These are phyloP conservation scores for Colletotrichum sp. DNA, from an alignment of 2,329 filamentous ascomycete species.

Conservation along the genomic window DNA sequence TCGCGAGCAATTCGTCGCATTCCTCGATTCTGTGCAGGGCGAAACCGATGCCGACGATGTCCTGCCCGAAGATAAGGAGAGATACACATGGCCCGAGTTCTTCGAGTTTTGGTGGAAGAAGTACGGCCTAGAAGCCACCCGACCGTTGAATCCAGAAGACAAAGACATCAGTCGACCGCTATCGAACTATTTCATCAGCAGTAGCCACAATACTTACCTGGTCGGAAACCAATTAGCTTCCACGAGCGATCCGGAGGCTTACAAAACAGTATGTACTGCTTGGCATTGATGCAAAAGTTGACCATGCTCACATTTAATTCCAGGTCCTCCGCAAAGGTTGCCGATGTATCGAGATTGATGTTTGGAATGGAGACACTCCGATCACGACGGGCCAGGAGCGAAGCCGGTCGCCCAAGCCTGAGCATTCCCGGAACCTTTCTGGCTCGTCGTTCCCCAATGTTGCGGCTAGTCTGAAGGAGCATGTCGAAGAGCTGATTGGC, in stretches of 20 bases:
- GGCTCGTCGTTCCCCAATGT: slow-evolving; percentile 51
- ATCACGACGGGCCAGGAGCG: slow-evolving; percentile 27
- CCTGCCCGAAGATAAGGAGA: slow-evolving; percentile 41
- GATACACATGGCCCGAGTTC: slow-evolving; percentile 55
- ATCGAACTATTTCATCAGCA: slow-evolving; percentile 92
- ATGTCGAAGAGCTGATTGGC: slow-evolving; percentile 32
- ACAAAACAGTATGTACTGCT: slow-evolving; percentile 68
- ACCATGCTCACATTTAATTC: not conserved
- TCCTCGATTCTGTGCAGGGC: slow-evolving; percentile 56
- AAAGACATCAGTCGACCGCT: slow-evolving; percentile 72
- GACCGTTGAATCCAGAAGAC: slow-evolving; percentile 42
- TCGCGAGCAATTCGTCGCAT: slow-evolving; percentile 46
- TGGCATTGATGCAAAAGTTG: not conserved
- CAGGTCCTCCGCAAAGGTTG: slow-evolving; percentile 78
- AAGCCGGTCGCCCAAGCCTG: slow-evolving; percentile 42
- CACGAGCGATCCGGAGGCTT: slow-evolving; percentile 77
- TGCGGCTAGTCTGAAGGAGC: slow-evolving; percentile 43
- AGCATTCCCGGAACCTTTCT: slow-evolving; percentile 54
- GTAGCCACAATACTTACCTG: slow-evolving; percentile 93
- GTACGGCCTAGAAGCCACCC: slow-evolving; percentile 49
- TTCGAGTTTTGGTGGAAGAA: slow-evolving; percentile 51
- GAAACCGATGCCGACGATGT: slow-evolving; percentile 35
- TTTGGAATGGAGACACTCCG: slow-evolving; percentile 77
- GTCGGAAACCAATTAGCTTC: slow-evolving; percentile 86
- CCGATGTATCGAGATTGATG: slow-evolving; percentile 92